A percentile compares a stretch with the other conserved stretches of the same genome.
phyloP scores from a whole-genome alignment of 305 asterid species.

The Striga hermonthica region DNA sequence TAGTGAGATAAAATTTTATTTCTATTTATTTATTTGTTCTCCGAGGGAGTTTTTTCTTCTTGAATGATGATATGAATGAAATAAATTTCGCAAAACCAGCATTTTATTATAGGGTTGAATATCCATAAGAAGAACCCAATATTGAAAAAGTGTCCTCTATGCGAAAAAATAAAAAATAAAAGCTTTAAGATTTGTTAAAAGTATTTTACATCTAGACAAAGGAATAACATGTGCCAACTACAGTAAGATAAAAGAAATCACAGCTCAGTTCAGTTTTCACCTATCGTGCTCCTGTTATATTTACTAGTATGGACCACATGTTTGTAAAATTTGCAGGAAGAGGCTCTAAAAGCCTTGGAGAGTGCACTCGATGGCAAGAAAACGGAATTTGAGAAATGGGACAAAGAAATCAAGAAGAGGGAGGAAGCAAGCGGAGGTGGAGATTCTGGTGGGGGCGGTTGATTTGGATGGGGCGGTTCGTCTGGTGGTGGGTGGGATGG shows the following conservation, averaged over 20 bases:
- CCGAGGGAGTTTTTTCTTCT: not conserved
- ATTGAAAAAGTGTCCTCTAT: not conserved
- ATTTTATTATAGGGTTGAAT: not conserved
- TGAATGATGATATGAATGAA: slow-evolving; percentile 15
- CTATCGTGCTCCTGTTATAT: not conserved
- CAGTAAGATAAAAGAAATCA: no score
- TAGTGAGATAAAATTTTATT: not conserved
- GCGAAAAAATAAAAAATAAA: no score
- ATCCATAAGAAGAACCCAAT: slow-evolving; percentile 11
- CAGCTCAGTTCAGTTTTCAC: not conserved
- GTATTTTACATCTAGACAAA: no score
- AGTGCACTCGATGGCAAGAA: slow-evolving; percentile 86
- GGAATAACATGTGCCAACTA: no score
- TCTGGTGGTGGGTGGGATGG: slow-evolving; percentile 72
- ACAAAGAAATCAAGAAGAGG: slow-evolving; percentile 75
- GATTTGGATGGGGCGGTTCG: slow-evolving; percentile 69
- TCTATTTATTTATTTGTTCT: not conserved
- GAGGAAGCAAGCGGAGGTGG: slow-evolving; percentile 78
- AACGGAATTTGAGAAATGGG: slow-evolving; percentile 81
- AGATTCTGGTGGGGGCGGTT: slow-evolving; percentile 77
- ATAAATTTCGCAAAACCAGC: not conserved
- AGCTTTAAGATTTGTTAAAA: no score
- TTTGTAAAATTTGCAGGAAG: slow-evolving; percentile 50
- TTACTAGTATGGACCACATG: not conserved
- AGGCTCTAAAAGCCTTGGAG: slow-evolving; percentile 88